Percentiles rank a stretch among this genome's conserved stretches.
phyloP scores from a whole-genome alignment of 2,329 filamentous ascomycete genomes.

The Colletotrichum sojae region DNA sequence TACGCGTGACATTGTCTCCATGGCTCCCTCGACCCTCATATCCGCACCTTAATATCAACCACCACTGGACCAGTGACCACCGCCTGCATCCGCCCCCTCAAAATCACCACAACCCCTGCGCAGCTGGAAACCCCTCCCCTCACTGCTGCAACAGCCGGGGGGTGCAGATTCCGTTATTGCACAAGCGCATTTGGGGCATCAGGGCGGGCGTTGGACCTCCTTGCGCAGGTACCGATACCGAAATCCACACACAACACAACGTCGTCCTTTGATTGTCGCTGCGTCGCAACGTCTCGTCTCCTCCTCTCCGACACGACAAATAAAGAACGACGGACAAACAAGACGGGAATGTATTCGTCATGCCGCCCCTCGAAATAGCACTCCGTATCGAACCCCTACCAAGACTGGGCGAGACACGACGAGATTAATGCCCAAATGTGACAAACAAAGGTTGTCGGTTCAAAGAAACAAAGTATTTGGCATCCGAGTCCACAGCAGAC shows the following conservation, averaged over 20 bases:
- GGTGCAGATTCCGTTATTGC: conserved; percentile 12
- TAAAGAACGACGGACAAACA: conserved; percentile 4
- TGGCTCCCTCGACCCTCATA: not conserved
- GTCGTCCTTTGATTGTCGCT: conserved; percentile 7
- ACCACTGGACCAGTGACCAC: not conserved
- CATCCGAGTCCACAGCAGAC: no score
- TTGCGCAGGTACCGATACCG: not conserved
- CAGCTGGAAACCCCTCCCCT: conserved; percentile 27
- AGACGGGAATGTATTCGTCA: conserved; percentile 14
- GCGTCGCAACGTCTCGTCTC: not conserved
- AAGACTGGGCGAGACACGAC: conserved; percentile 1
- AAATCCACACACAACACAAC: no score
- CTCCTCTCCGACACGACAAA: not conserved
- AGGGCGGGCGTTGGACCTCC: no score
- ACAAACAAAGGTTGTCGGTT: no score
- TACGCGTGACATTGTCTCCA: conserved; percentile 11
- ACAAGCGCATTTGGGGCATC: not conserved
- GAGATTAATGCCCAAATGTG: not conserved
- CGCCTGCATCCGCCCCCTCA: conserved; percentile 26
- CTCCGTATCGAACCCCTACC: not conserved
- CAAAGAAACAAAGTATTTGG: not conserved
- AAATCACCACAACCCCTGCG: conserved; percentile 26
- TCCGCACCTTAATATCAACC: conserved; percentile 34
- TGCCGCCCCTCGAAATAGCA: conserved; percentile 11
- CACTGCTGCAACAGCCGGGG: conserved; percentile 13